Base-by-base conservation (phyloP, 345 rosid species). In the Brassica nigra region DNA sequence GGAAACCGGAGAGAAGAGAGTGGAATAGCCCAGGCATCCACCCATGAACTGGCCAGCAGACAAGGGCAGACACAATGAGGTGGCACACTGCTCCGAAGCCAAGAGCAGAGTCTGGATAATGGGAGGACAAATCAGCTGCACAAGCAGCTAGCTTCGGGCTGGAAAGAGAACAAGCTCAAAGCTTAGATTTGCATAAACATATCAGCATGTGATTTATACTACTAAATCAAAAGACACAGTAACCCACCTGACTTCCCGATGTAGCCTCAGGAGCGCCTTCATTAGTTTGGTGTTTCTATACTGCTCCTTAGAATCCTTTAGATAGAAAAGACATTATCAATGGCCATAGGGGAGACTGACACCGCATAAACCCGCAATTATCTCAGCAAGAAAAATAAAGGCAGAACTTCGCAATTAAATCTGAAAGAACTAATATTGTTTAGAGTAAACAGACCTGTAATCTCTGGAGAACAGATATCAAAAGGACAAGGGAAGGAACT, bases 21-120 rank as follows among this genome's bases (percentile, higher is more conserved):
- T 86, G 91, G 83, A 95, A 93, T 82, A 95, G 96, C 63, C 97
- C 93, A 54, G 99, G 99, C 82, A 90, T 80, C 99, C 99, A 95
- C 65, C 93, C 97, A 89, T 86, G 85, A 29, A 91, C 86, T 20
- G 99, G 97, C 99, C 99, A 95, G 85, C 85, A 93, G 74, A 92
- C 86, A 85, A 95, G 96, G 37, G 98, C 92, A 18, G 99, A 93
- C 74, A 90, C 98, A 55, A 86, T 65, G 78, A 95, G 96, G 86
- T 93, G 99, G 87, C 97, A 93, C 59, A 93, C 91, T 81, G 96
- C 92, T 86, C 94, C 98, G 77, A 90, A 95, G 76, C 98, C 89
- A 78, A 95, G 98, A 18, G 97, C 98, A 82, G 91, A 90, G 78
- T 85, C 91, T 31, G 99, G 98, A 82, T 88, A 93, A 66, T 92